Percentiles rank a stretch among this genome's conserved stretches.
phyloP scores from a whole-genome alignment of 768 basidiomycete genomes.

The Kwoniella mangroviensis region DNA sequence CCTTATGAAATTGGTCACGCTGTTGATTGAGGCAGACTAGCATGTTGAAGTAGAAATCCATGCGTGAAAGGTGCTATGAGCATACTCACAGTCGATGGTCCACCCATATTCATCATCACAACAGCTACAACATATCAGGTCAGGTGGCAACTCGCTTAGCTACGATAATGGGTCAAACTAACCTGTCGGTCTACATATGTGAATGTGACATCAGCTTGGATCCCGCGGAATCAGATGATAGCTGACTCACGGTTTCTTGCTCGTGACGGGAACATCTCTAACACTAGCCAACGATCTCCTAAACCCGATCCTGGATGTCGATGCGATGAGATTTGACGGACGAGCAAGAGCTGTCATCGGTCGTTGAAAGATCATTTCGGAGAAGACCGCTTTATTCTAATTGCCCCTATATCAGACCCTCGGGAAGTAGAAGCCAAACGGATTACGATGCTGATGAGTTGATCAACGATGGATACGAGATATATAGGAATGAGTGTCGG shows the following conservation, averaged over 20 bases:
- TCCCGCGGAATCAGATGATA: neutral
- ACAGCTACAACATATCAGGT: slow-evolving; percentile 63
- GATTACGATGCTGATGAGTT: no score
- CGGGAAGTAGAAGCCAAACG: no score
- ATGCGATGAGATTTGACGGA: slow-evolving; percentile 20
- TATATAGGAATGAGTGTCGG: no score
- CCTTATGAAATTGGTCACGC: no score
- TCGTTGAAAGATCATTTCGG: slow-evolving; percentile 18
- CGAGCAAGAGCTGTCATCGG: slow-evolving; percentile 23
- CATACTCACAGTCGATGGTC: slow-evolving; percentile 78
- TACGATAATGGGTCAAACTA: neutral
- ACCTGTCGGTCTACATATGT: slow-evolving; percentile 26
- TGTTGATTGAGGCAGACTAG: no score
- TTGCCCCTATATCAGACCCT: no score
- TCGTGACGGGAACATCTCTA: slow-evolving; percentile 21
- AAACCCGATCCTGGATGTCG: slow-evolving; percentile 22
- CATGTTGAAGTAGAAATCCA: no score
- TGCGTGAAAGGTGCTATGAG: neutral
- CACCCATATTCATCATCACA: slow-evolving; percentile 99
- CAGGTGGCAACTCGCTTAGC: neutral
- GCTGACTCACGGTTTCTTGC: slow-evolving; percentile 35
- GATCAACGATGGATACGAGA: neutral
- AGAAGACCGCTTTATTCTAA: no score
- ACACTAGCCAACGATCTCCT: slow-evolving; percentile 34
- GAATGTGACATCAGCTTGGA: slow-evolving; percentile 1